Evolutionary conservation across 371 early-diverging fungal species (phyloP), one percentile per base, ranked within the genome.

Genomic region (Massospora cicadina): DNA sequence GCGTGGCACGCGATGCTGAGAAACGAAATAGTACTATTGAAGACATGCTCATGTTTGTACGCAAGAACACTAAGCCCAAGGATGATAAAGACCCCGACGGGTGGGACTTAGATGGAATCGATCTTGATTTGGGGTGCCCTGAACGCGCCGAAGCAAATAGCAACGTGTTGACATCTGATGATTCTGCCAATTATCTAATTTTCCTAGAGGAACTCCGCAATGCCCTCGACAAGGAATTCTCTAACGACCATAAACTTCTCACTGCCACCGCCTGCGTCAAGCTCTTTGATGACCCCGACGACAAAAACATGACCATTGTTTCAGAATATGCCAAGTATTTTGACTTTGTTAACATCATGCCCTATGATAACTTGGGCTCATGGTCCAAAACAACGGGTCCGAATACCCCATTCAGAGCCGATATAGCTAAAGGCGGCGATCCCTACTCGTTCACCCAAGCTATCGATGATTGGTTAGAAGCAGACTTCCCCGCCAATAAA

Each of bases 101-200:
- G 27, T 26, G 26, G 21, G 27, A 56, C n/a, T 56, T 56, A 21
- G 27, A 56, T 56, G 57, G 57, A 5, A 69, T 58, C 65, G 70
- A 65, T 68, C 66, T 65, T 13, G 83, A 81, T 69, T 88, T 85
- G 88, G 88, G 89, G 67, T 88, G 83, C 65, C 87, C 89, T 27
- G 87, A 79, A 21, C 75, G 78, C 5, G 21, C 21, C 5, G 73
- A 78, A 59, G 88, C 81, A 1, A 76, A 81, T 28, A 85, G 86
- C 70, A 88, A 87, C 68, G 70, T 71, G 29, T 67, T 74, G 56
- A 73, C 74, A 55, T 67, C 68, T 17, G 60, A 66, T 54, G 85
- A 87, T 63, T 68, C 81, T 10, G 76, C 67, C 55, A 84, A 85
- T 66, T 74, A 80, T 33, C 66, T 84, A 65, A 71, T 69, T 1